phyloP scores from a whole-genome alignment of 2,329 filamentous ascomycete genomes.

The Fusarium globosum region DNA sequence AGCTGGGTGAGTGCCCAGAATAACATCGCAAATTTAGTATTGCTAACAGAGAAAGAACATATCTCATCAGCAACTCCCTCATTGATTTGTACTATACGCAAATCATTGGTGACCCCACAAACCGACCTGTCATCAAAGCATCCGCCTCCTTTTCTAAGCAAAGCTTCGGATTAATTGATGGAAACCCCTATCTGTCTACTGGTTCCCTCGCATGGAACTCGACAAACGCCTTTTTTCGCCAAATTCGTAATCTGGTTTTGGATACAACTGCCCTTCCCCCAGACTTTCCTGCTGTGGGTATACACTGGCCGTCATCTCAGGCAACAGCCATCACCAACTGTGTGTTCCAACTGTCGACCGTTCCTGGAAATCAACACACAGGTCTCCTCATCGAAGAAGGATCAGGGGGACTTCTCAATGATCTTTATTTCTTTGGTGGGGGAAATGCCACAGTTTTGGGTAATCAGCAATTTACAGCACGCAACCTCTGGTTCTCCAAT shows the following conservation, averaged over 20 bases:
- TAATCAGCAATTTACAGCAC: slow-evolving; percentile 78
- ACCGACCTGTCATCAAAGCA: slow-evolving; percentile 67
- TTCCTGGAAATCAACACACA: slow-evolving; percentile 60
- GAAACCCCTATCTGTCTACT: slow-evolving; percentile 56
- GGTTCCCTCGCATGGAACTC: slow-evolving; percentile 59
- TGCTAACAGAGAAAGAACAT: slow-evolving; percentile 60
- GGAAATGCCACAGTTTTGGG: slow-evolving; percentile 67
- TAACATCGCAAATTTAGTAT: slow-evolving; percentile 14
- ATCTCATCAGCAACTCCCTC: slow-evolving; percentile 76
- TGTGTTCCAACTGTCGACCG: slow-evolving; percentile 62
- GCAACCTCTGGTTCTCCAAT: slow-evolving; percentile 74
- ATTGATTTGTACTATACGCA: slow-evolving; percentile 84
- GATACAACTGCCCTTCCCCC: slow-evolving; percentile 64
- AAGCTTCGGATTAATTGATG: slow-evolving; percentile 60
- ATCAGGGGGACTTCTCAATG: slow-evolving; percentile 74
- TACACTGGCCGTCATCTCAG: slow-evolving; percentile 77
- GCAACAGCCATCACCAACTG: slow-evolving; percentile 70
- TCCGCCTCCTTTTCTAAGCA: slow-evolving; percentile 57
- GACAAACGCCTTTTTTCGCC: slow-evolving; percentile 70
- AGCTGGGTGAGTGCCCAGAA: slow-evolving; percentile 47
- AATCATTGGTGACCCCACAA: slow-evolving; percentile 75
- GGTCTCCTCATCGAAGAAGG: slow-evolving; percentile 74
- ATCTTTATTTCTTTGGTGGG: slow-evolving; percentile 78
- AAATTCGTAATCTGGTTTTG: slow-evolving; percentile 67
- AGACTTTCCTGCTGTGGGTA: slow-evolving; percentile 59